These are phyloP conservation scores for Pyrenochaeta sp. DNA, from an alignment of 2,329 filamentous ascomycete species.

Conservation along the genomic window DNA sequence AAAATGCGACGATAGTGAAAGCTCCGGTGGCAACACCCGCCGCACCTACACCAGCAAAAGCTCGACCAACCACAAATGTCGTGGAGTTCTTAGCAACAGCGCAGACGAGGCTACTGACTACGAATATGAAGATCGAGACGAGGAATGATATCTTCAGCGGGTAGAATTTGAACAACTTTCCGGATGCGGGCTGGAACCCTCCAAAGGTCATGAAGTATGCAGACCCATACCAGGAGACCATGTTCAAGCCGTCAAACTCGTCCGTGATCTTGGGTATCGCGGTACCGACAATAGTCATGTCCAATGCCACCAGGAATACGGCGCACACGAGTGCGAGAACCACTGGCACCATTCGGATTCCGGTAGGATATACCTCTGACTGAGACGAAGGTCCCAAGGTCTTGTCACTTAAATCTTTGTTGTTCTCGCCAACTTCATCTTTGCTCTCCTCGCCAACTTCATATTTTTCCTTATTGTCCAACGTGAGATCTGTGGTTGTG, in stretches of 20 bases:
- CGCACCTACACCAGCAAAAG: constrained; percentile 48
- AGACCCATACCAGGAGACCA: constrained; percentile 34
- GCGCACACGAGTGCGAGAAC: neutral
- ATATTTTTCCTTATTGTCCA: no score
- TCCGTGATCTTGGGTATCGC: constrained; percentile 41
- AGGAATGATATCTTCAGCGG: constrained; percentile 49
- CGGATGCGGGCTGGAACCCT: constrained; percentile 55
- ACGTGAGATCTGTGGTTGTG: no score
- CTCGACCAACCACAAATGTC: constrained; percentile 49
- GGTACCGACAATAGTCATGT: constrained; percentile 35
- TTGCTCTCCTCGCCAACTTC: no score
- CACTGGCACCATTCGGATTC: no score
- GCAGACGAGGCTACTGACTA: constrained; percentile 63
- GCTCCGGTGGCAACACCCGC: constrained; percentile 43
- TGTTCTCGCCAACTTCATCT: no score
- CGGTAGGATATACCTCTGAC: no score
- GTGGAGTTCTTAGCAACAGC: constrained; percentile 49
- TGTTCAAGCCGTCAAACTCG: constrained; percentile 27
- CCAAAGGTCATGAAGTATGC: constrained; percentile 55
- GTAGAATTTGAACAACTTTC: constrained; percentile 57
- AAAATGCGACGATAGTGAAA: constrained; percentile 54
- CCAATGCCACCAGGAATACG: neutral
- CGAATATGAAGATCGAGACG: constrained; percentile 55
- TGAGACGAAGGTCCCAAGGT: no score
- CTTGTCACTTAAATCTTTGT: no score